A percentile compares a stretch with the other conserved stretches of the same genome.
These are phyloP conservation scores for Cynara cardunculus DNA, from an alignment of 129 eudicot species.

Conservation along the genomic window DNA sequence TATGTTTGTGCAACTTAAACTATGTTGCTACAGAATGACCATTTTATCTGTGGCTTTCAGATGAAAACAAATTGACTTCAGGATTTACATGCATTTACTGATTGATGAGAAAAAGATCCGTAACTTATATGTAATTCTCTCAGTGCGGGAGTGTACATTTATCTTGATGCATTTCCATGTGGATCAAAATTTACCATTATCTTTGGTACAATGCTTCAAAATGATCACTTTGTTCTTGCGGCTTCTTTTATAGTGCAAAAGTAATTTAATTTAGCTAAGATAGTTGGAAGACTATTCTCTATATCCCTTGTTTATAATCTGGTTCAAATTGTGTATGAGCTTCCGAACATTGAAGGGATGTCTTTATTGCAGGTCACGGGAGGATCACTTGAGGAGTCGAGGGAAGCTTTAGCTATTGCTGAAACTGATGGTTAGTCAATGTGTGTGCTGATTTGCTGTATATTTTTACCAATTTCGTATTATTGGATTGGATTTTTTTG, in stretches of 20 bases:
- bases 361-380: slow-evolving; percentile 76
- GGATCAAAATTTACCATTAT: neutral
- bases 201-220: neutral
- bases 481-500: neutral
- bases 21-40: neutral
- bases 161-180: neutral
- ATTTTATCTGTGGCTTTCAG: neutral
- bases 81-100: neutral
- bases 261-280: neutral
- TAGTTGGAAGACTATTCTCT: neutral
- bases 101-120: neutral
- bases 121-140: neutral
- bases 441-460: slow-evolving; percentile 8
- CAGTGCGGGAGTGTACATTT: neutral
- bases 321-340: neutral
- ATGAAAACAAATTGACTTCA: neutral
- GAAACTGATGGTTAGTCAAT: slow-evolving; percentile 86
- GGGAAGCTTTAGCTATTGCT: slow-evolving; percentile 93
- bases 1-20: neutral
- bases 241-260: neutral
- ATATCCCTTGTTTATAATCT: neutral
- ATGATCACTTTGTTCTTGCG: neutral
- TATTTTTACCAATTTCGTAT: slow-evolving; percentile 1
- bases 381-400: slow-evolving; percentile 91
- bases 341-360: neutral